Evolutionary conservation across 345 rosid genomes (phyloP).

Genomic region (Abelmoschus esculentus): DNA sequence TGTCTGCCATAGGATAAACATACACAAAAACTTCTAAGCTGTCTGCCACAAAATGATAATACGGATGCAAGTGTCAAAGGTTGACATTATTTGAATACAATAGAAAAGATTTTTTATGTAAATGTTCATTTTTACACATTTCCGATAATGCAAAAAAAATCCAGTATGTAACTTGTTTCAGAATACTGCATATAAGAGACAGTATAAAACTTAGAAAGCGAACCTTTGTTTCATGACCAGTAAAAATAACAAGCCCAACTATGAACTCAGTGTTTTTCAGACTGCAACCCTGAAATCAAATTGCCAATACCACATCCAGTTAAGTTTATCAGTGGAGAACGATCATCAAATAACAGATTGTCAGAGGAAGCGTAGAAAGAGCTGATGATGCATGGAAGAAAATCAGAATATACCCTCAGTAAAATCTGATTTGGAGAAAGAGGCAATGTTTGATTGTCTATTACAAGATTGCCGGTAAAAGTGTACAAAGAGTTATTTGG

Average conservation of each 20-base stretch:
- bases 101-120: too few species aligned
- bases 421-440: conserved; percentile 92
- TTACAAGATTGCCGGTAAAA: conserved; percentile 90
- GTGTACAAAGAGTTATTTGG: conserved; percentile 98
- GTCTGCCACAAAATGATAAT: not conserved
- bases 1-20: not conserved
- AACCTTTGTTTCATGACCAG: conserved; percentile 99
- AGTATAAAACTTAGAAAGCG: not conserved
- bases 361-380: too few species aligned
- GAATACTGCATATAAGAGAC: not conserved
- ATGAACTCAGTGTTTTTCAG: conserved; percentile 91
- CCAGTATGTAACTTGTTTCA: not conserved
- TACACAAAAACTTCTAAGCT: conserved; percentile 3
- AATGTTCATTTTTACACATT: not conserved
- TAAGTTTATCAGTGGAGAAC: too few species aligned
- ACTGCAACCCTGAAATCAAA: conserved; percentile 84
- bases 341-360: too few species aligned
- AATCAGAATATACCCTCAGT: conserved; percentile 56
- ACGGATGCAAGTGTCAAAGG: not conserved
- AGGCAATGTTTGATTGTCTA: conserved; percentile 83
- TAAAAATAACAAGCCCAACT: conserved; percentile 84
- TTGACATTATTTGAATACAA: too few species aligned
- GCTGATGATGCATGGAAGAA: conserved; percentile 8
- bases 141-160: not conserved
- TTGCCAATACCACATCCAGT: not conserved